phyloP scores from a whole-genome alignment of 306 rosid genomes.

The Potentilla sterilis region DNA sequence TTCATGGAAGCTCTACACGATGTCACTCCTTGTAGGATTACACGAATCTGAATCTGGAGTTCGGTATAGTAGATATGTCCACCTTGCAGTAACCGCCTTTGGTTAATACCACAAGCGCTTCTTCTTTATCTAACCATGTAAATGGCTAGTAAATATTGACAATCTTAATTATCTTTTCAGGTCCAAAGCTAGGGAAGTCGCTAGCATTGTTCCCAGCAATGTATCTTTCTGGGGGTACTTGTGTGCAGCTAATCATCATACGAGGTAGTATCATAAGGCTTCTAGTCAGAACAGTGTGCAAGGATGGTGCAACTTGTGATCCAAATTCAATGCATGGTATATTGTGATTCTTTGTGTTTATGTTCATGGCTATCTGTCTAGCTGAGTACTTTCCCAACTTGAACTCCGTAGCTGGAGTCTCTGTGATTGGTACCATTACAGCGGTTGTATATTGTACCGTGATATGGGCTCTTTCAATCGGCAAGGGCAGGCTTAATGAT shows the following conservation, averaged over 20 bases:
- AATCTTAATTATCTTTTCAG: conserved; percentile 5
- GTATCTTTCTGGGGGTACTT: conserved; percentile 59
- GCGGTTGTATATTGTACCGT: conserved; percentile 5
- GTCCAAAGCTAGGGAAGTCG: conserved; percentile 43
- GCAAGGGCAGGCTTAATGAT: conserved; percentile 2
- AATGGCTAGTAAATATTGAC: background rate
- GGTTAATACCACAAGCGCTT: conserved; percentile 28
- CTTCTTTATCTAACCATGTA: background rate
- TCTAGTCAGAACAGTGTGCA: conserved; percentile 9
- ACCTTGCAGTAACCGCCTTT: conserved; percentile 45
- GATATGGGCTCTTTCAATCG: conserved; percentile 14
- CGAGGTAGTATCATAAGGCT: conserved; percentile 38
- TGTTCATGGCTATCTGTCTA: conserved; percentile 5
- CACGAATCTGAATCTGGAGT: conserved; percentile 51
- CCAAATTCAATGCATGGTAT: background rate
- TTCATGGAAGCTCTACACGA: conserved; percentile 60
- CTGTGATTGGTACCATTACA: conserved; percentile 1
- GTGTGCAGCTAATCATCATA: conserved; percentile 48
- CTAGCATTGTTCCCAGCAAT: conserved; percentile 45
- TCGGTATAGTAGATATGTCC: conserved; percentile 56
- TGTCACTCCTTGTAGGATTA: conserved; percentile 54
- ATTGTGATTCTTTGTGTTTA: conserved; percentile 10
- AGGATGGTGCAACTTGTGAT: conserved; percentile 9
- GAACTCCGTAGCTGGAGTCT: conserved; percentile 8
- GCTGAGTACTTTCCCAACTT: conserved; percentile 14